A percentile compares a stretch with the other conserved stretches of the same genome.
Evolutionary conservation across 768 basidiomycete species (phyloP).

Genomic region (Amanita rubescens): DNA sequence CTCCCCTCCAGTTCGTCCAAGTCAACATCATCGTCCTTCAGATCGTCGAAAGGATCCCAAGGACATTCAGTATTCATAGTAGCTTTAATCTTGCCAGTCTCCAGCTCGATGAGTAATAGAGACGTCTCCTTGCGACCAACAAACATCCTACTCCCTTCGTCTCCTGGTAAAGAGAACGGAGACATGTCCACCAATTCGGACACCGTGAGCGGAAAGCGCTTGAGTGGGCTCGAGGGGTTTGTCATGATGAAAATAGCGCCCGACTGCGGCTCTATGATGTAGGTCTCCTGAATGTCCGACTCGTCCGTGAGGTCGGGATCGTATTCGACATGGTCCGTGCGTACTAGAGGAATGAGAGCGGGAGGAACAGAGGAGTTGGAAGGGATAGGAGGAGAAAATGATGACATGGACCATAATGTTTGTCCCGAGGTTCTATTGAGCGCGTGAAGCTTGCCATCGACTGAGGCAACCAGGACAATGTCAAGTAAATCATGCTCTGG

Average conservation of each 20-base stretch:
- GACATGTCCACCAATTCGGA: constrained; percentile 89
- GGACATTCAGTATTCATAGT: constrained; percentile 72
- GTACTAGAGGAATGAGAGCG: constrained; percentile 66
- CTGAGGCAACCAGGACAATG: constrained; percentile 82
- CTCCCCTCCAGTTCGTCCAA: constrained; percentile 38
- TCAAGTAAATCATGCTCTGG: constrained; percentile 64
- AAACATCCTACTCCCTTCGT: constrained; percentile 66
- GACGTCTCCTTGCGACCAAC: constrained; percentile 90
- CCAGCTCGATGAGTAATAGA: constrained; percentile 62
- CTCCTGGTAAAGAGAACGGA: constrained; percentile 63
- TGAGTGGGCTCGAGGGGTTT: constrained; percentile 59
- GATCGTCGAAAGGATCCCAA: constrained; percentile 61
- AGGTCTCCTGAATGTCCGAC: constrained; percentile 55
- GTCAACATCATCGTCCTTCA: constrained; percentile 37
- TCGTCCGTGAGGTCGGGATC: constrained; percentile 54
- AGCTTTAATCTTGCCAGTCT: constrained; percentile 75
- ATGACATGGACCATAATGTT: constrained; percentile 83
- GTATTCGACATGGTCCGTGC: constrained; percentile 54
- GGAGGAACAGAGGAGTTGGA: constrained; percentile 33
- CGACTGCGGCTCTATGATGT: constrained; percentile 92
- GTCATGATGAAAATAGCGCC: constrained; percentile 89
- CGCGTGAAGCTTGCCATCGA: constrained; percentile 94
- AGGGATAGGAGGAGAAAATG: constrained; percentile 34
- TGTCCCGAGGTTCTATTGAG: constrained; percentile 81
- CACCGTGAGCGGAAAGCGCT: constrained; percentile 89